Percentiles rank a stretch among this genome's conserved stretches.
These are phyloP conservation scores for Ceratocystis colombiana DNA, from an alignment of 2,329 filamentous ascomycete species.

Conservation along the genomic window DNA sequence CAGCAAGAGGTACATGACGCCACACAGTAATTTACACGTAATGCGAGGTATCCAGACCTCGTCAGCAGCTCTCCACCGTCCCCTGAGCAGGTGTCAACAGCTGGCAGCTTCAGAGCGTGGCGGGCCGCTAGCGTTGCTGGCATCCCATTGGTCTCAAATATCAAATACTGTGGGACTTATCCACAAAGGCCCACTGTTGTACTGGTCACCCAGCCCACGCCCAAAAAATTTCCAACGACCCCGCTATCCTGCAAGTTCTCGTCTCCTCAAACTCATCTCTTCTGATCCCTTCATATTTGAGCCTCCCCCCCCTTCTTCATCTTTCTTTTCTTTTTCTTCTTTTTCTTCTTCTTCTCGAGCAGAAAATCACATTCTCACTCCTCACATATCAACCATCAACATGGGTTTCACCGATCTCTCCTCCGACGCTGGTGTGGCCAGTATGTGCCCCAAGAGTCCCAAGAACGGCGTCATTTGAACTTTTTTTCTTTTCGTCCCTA, in stretches of 20 bases:
- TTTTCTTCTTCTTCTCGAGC: slow-evolving; percentile 27
- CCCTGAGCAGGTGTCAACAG: neutral
- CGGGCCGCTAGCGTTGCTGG: neutral
- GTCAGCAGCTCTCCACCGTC: neutral
- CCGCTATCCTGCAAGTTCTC: slow-evolving; percentile 31
- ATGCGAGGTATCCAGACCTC: slow-evolving; percentile 7
- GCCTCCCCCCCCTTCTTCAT: slow-evolving; percentile 25
- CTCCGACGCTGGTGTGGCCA: slow-evolving; percentile 51
- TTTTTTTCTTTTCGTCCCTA: slow-evolving; percentile 22
- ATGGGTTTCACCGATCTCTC: slow-evolving; percentile 64
- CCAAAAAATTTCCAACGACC: slow-evolving; percentile 30
- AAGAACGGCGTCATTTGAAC: slow-evolving; percentile 26
- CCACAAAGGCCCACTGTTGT: slow-evolving; percentile 20
- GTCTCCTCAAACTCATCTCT: slow-evolving; percentile 25
- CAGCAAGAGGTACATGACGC: slow-evolving; percentile 20
- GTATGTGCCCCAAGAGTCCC: slow-evolving; percentile 32
- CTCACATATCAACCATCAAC: slow-evolving; percentile 33
- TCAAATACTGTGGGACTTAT: slow-evolving; percentile 22
- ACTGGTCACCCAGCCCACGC: slow-evolving; percentile 24
- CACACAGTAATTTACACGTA: slow-evolving; percentile 4
- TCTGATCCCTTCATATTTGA: slow-evolving; percentile 28
- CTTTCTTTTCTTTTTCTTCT: slow-evolving; percentile 28
- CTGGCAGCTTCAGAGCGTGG: neutral
- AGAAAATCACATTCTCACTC: slow-evolving; percentile 26
- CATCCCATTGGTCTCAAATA: slow-evolving; percentile 15